These are phyloP conservation scores for Ophiognomonia clavigignenti-juglandacearum DNA, from an alignment of 2,329 filamentous ascomycete species.

Conservation along the genomic window DNA sequence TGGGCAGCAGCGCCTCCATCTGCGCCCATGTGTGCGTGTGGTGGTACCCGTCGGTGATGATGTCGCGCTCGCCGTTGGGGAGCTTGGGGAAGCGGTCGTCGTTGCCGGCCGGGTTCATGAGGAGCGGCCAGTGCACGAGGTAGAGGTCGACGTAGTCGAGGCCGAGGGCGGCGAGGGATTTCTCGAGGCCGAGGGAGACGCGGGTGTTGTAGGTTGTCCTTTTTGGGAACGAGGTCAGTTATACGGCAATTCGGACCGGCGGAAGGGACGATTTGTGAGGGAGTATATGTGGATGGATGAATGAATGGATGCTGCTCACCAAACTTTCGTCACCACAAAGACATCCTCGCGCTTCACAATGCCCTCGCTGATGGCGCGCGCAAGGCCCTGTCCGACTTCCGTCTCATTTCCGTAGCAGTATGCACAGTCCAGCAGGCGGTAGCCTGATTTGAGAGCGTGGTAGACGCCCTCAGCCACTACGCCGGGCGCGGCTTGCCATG, in stretches of 20 bases:
- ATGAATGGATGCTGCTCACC: conserved; percentile 32
- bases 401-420: conserved; percentile 80
- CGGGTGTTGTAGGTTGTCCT: conserved; percentile 67
- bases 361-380: conserved; percentile 65
- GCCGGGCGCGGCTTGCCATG: conserved; percentile 59
- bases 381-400: conserved; percentile 74
- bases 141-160: conserved; percentile 79
- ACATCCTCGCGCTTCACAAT: conserved; percentile 70
- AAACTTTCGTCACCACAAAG: conserved; percentile 82
- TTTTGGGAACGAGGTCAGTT: not conserved
- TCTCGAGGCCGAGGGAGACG: conserved; percentile 64
- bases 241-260: too few species aligned
- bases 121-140: conserved; percentile 77
- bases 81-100: conserved; percentile 71
- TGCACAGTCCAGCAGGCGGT: conserved; percentile 63
- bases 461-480: conserved; percentile 55
- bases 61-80: conserved; percentile 68
- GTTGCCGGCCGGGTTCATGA: conserved; percentile 74
- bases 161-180: conserved; percentile 67
- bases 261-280: not conserved
- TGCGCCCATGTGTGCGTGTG: conserved; percentile 74
- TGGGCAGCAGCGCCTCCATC: conserved; percentile 61
- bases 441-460: conserved; percentile 52
- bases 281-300: too few species aligned
- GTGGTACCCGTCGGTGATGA: conserved; percentile 57